Percentiles rank a stretch among this genome's conserved stretches.
These are phyloP conservation scores for Leccinum pseudoinsigne DNA, from an alignment of 1,284 basidiomycete genomes.

Conservation along the genomic window DNA sequence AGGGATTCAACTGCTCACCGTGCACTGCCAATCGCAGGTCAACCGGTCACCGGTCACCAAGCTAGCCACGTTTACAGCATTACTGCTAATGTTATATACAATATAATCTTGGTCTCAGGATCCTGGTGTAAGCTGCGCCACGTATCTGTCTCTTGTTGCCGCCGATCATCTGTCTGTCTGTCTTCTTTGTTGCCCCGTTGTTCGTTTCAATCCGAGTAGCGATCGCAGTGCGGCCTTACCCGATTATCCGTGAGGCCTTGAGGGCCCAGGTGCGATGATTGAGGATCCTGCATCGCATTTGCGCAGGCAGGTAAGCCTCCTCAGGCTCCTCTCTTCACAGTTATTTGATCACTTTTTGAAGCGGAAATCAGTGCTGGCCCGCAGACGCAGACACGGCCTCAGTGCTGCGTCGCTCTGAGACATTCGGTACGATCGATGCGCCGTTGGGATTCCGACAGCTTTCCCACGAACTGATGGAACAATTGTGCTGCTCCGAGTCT, in stretches of 20 bases:
- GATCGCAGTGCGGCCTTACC: not conserved
- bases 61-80: not conserved
- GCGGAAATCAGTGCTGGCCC: not conserved
- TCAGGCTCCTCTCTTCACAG: not conserved
- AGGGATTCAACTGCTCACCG: not conserved
- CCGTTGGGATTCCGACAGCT: not conserved
- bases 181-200: not conserved
- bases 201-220: not conserved
- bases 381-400: constrained; percentile 14
- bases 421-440: not conserved
- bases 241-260: not conserved
- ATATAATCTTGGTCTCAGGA: not conserved
- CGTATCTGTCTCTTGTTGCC: not conserved
- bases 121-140: not conserved
- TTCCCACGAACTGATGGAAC: not conserved
- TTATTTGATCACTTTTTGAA: not conserved
- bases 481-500: not conserved
- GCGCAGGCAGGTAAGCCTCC: not conserved
- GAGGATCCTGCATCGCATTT: constrained; percentile 2
- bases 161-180: not conserved
- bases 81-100: not conserved
- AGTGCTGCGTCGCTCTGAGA: constrained; percentile 3
- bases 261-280: too few relatives aligned
- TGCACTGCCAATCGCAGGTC: constrained; percentile 1
- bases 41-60: not conserved